Base-by-base conservation (phyloP, 306 rosid genomes). In the Phaseolus lunatus region DNA sequence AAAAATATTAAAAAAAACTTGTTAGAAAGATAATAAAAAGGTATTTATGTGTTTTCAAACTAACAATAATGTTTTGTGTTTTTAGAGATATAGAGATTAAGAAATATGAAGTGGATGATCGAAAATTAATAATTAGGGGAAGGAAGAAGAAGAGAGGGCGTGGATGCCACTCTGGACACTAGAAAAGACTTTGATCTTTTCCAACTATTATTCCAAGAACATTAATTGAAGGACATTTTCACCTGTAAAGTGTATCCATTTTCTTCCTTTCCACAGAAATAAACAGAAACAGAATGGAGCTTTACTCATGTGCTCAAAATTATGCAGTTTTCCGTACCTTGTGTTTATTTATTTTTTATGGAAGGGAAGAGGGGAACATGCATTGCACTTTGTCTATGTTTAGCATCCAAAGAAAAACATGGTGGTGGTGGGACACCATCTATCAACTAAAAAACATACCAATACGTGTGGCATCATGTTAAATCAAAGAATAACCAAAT, bases 171-270 rank as follows among this genome's bases (percentile, higher is more conserved):
- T 67, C 53, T 83, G 83, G 67, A 78, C 80, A 31, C 54, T 15
- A 73, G 3, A 73, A 37, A 61, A 0, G 22, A 12, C 6, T 76
- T 41, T 33, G 47, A 31, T 31, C 35, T 41, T 62, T 70, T 81
- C 53, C 24, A 74, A 39, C 0, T 43, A 43, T 61, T 53, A 41
- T 62, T 31, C 39, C 0, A 14, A 67, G 70, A 57, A 70, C 54
- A 73, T 78, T 67, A 18, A 70, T 45, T 39, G 73, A 67, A 80
- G 35, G 4, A 68, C 71, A 83, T 75, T 50, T 75, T 84, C 71
- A 11, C 33, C 78, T 79, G 84, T 84, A 84, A 84, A 84, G 82
- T 70, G 67, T 70, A 69, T 63, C 26, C 43, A 61, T 74, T 79
- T 79, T 74, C 75, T 69, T 50, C 72, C 83, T 83, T 74, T 78